Evolutionary conservation across 257 asterid species (phyloP), one percentile per base, ranked within the genome.

Genomic region (Scutellaria galericulata): DNA sequence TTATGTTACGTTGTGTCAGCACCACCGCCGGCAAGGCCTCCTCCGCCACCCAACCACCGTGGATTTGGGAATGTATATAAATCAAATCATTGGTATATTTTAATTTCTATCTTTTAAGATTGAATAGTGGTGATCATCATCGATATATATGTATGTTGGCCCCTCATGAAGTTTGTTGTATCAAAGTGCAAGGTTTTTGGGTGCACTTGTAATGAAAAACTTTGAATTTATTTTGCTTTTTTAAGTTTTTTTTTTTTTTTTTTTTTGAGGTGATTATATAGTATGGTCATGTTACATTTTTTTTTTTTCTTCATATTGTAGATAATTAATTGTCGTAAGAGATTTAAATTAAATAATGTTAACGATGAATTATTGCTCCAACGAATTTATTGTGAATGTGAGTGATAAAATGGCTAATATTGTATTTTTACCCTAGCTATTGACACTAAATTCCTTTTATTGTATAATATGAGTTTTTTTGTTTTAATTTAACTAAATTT

Each of bases 131-230:
- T 35, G 50, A 53, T 71, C 74, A 59, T 45, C 71, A 58, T 31
- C 37, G 3, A 31, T 64, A 50, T 65, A 71, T 67, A 68, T 65
- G 50, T 59, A 39, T 64, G 64, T 39, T 72, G 71, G 59, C 66
- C 77, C 71, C 7, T 37, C 71, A 47, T 71, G 66, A 63, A 52
- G 81, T 44, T 66, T 71, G 50, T 5, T 55, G 77, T 79, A 77
- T 77, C 72, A 37, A 82, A 72, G 83, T 82, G 86, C 81, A 82
- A 75, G 82, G 46, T 68, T 82, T 82, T 75, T 72, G 27, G 58
- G 78, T 82, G 83, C 83, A 75, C 79, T 78, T 15, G 52, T 40
- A 39, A 22, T 74, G 67, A 27, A 66, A 62, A 70, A 51, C 3
- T 22, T 46, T 50, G 57, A 39, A 57, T 64, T 62, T 68, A 2